Percentiles rank a stretch among this genome's conserved stretches.
These are phyloP conservation scores for Tephrocybe sp. DNA, from an alignment of 768 basidiomycete species.

Conservation along the genomic window DNA sequence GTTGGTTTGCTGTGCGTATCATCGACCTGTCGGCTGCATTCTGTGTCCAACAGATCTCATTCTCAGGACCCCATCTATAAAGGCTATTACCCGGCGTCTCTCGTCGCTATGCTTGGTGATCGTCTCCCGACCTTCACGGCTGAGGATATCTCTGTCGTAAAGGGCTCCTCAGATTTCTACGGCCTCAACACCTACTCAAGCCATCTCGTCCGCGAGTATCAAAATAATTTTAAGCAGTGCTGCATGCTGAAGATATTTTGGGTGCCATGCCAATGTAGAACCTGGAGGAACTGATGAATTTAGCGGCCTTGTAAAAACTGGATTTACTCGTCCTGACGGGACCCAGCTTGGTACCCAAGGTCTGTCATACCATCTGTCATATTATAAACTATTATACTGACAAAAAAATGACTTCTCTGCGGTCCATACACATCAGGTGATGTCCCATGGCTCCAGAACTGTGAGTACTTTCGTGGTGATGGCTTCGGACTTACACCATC, in stretches of 20 bases:
- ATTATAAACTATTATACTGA: background rate
- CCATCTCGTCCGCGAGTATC: conserved; percentile 51
- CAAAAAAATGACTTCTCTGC: too few relatives aligned
- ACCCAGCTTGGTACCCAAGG: conserved; percentile 60
- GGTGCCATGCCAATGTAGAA: conserved; percentile 31
- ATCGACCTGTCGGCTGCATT: background rate
- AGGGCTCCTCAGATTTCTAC: conserved; percentile 67
- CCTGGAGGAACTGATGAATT: conserved; percentile 58
- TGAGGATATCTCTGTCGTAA: conserved; percentile 55
- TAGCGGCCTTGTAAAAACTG: conserved; percentile 51
- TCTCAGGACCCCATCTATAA: conserved; percentile 67
- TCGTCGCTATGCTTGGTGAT: conserved; percentile 47
- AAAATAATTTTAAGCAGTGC: too few relatives aligned
- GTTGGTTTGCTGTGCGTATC: conserved; percentile 43
- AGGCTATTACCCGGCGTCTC: conserved; percentile 58
- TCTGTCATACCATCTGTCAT: too few relatives aligned
- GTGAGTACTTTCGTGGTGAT: conserved; percentile 29
- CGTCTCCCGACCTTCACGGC: conserved; percentile 55
- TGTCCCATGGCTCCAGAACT: conserved; percentile 62
- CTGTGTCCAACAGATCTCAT: conserved; percentile 9
- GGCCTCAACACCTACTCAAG: conserved; percentile 69
- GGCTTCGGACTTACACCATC: background rate
- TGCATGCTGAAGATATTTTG: background rate
- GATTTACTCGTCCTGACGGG: conserved; percentile 56
- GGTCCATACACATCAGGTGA: conserved; percentile 36